A percentile compares a stretch with the other conserved stretches of the same genome.
Conservation (phyloP, 2,329 filamentous ascomycete species). For the Trichophyton rubrum region DNA sequence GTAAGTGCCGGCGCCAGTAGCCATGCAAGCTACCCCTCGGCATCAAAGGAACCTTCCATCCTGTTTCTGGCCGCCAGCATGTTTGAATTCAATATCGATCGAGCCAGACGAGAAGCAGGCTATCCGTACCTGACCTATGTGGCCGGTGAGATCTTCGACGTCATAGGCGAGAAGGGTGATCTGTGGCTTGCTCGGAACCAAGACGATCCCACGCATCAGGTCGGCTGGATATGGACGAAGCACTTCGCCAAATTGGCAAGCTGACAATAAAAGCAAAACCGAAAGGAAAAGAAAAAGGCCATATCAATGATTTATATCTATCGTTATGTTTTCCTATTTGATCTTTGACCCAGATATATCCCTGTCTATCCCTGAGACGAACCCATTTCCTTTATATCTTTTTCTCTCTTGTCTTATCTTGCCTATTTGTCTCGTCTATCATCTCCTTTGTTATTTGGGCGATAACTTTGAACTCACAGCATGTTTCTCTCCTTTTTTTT, state of each 20-base stretch:
- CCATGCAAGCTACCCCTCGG: slow-evolving; percentile 19
- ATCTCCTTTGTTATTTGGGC: slow-evolving; percentile 6
- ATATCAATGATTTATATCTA: background rate
- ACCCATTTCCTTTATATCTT: background rate
- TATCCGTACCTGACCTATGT: slow-evolving; percentile 95
- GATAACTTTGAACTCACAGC: background rate
- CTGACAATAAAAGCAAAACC: background rate
- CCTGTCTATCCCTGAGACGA: background rate
- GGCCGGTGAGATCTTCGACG: slow-evolving; percentile 84
- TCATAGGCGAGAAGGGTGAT: slow-evolving; percentile 93
- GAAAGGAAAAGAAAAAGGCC: too few species aligned
- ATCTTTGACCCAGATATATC: background rate
- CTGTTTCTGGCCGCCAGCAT: slow-evolving; percentile 86
- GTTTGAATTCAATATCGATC: slow-evolving; percentile 95
- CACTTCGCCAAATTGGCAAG: slow-evolving; percentile 59
- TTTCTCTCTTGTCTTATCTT: background rate
- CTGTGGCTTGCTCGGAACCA: slow-evolving; percentile 97
- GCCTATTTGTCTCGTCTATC: background rate
- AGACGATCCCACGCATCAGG: slow-evolving; percentile 63
- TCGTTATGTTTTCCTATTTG: slow-evolving; percentile 3
- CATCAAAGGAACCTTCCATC: slow-evolving; percentile 41
- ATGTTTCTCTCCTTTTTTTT: slow-evolving; percentile 9
- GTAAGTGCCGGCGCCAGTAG: background rate
- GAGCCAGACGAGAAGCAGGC: slow-evolving; percentile 78
- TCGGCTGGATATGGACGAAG: slow-evolving; percentile 99